Base-by-base conservation (phyloP, 1,139 yeast species). In the Cylindricascospora bacillispora region DNA sequence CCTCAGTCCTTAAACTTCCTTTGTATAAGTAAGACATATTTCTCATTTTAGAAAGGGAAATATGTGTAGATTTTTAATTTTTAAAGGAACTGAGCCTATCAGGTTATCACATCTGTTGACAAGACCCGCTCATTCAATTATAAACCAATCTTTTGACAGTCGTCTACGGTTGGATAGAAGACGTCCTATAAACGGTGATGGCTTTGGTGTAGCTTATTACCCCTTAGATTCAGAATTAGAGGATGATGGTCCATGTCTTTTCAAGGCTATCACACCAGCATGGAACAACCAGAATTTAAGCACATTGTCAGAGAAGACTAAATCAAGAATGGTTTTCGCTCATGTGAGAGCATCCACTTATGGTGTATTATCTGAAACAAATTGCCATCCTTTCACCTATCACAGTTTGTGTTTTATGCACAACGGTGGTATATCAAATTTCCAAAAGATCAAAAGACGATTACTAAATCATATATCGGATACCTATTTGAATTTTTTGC, bases 301-400 rank as follows among this genome's bases (percentile, higher is more conserved):
- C 37, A 72, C 86, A 31, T 59, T 89, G 15, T 81, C 95, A 1
- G 80, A 74, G 47, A 83, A 89, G 59, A 89, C 98, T 3, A 73
- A 79, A 50, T 77, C 93, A 3, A 66, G 67, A 29, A 59, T 86
- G 30, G 86, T 89, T 3, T 89, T 89, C 61, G 98, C 93, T 2
- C 98, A 89, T 54, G 97, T 89, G 2, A 58, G 98, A 34, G 98
- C 98, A 0, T 81, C 94, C 1, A 89, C 98, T 0, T 85, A 93
- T 38, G 98, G 98, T 22, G 93, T 81, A 1, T 60, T 89, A 19
- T 70, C 93, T 4, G 97, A 89, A 52, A 85, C 95, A 2, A 89
- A 89, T 57, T 89, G 97, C 57, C 98, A 89, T 52, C 97, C 97
- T 0, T 80, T 86, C 56, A 75, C 81, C 3, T 85, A 70, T 52